Percentiles rank a stretch among this genome's conserved stretches.
Conservation (phyloP, 2,329 filamentous ascomycete species). For the Gnomoniopsis sp. region DNA sequence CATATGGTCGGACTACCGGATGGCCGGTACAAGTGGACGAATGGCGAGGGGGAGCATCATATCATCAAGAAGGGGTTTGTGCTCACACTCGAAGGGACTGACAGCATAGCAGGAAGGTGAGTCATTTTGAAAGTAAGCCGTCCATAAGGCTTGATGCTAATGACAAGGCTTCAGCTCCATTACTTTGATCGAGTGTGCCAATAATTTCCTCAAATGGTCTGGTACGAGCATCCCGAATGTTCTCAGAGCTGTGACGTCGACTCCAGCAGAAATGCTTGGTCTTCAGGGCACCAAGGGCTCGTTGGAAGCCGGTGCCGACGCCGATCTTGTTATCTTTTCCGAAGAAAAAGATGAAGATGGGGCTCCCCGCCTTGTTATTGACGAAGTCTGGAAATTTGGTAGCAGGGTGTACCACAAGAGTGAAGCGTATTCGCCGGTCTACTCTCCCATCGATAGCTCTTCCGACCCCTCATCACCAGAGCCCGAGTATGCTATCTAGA, state of each 20-base stretch:
- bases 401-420: constrained; percentile 40
- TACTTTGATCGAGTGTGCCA: constrained; percentile 76
- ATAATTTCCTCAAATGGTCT: constrained; percentile 76
- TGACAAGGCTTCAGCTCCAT: constrained; percentile 47
- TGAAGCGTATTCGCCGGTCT: constrained; percentile 17
- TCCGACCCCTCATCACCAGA: constrained; percentile 10
- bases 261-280: constrained; percentile 74
- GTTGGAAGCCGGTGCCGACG: constrained; percentile 60
- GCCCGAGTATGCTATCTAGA: neutral
- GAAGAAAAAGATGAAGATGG: constrained; percentile 44
- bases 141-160: neutral
- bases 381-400: constrained; percentile 80
- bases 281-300: constrained; percentile 64
- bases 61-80: constrained; percentile 70
- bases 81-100: constrained; percentile 73
- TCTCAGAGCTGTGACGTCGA: constrained; percentile 69
- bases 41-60: constrained; percentile 56
- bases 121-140: constrained; percentile 23
- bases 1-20: constrained; percentile 80
- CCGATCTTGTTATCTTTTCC: constrained; percentile 66
- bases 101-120: constrained; percentile 74
- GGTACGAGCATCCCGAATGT: constrained; percentile 66
- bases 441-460: constrained; percentile 13
- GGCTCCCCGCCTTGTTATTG: constrained; percentile 55
- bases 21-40: constrained; percentile 82